These are phyloP conservation scores for Nicotiana paniculata DNA, from an alignment of 257 asterid genomes.

Conservation along the genomic window DNA sequence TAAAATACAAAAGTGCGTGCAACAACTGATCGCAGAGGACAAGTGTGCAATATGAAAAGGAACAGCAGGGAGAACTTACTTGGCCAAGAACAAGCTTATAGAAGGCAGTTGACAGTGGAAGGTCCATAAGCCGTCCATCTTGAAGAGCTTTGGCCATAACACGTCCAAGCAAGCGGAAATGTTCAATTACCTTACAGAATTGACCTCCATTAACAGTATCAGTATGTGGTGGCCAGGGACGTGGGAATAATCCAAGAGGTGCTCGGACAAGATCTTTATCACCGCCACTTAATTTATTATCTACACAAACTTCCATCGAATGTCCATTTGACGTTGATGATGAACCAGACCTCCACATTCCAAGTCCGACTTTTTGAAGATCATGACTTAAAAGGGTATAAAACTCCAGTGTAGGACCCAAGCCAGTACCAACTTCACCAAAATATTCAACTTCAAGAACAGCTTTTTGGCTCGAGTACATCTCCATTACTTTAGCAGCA, in stretches of 20 bases:
- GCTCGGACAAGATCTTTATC: conserved; percentile 55
- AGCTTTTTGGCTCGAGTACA: conserved; percentile 97
- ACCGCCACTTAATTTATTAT: conserved; percentile 14
- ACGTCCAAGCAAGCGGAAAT: conserved; percentile 81
- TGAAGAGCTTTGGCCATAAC: conserved; percentile 98
- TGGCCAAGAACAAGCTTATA: conserved; percentile 80
- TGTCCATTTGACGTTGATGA: conserved; percentile 43
- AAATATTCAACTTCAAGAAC: conserved; percentile 98
- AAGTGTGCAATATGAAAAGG: conserved; percentile 1
- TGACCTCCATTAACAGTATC: conserved; percentile 60
- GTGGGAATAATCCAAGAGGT: conserved; percentile 93
- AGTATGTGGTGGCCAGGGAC: conserved; percentile 75
- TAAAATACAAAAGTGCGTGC: not conserved
- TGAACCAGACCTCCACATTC: conserved; percentile 78
- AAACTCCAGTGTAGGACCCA: conserved; percentile 97
- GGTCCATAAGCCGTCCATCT: conserved; percentile 94
- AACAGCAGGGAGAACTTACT: conserved; percentile 32
- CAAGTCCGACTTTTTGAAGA: conserved; percentile 73
- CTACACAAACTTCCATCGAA: conserved; percentile 26
- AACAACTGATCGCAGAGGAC: not conserved
- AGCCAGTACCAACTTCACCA: conserved; percentile 98
- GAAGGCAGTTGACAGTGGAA: conserved; percentile 80
- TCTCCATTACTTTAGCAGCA: conserved; percentile 97
- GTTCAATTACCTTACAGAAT: conserved; percentile 59
- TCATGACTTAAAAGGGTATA: conserved; percentile 94